Percentiles rank a stretch among this genome's conserved stretches.
Conservation (phyloP, 306 rosid genomes). For the Dicorynia guianensis region DNA sequence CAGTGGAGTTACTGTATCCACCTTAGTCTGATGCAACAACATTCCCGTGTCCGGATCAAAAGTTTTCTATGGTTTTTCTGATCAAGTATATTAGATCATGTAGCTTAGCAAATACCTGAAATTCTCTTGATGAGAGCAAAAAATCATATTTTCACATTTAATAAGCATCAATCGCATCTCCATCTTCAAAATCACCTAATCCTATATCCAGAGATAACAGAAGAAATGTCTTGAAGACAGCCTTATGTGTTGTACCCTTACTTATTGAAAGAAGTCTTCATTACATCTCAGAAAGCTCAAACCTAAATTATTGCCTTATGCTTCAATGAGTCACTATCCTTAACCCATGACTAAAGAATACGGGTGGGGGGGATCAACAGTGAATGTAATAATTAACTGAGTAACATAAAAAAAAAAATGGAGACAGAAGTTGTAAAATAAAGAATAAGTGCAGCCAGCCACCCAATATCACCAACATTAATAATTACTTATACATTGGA, state of each 20-base stretch:
- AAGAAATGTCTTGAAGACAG: not conserved
- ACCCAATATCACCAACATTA: no score
- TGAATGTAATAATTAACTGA: no score
- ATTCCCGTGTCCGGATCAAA: not conserved
- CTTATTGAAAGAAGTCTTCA: no score
- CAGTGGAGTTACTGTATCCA: slow-evolving; percentile 21
- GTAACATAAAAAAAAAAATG: no score
- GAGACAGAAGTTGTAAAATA: no score
- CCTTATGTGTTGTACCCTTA: not conserved
- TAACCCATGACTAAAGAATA: no score
- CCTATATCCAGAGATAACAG: not conserved
- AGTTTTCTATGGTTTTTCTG: not conserved
- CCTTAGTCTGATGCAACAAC: slow-evolving; percentile 29
- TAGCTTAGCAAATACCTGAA: slow-evolving; percentile 38
- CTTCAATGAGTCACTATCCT: no score
- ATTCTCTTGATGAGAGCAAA: slow-evolving; percentile 16
- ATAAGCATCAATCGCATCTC: slow-evolving; percentile 19
- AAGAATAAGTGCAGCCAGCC: no score
- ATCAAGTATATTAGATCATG: not conserved
- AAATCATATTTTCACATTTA: slow-evolving; percentile 24
- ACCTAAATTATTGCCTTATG: no score
- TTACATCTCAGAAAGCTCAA: no score
- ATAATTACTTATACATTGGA: no score
- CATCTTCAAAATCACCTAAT: not conserved
- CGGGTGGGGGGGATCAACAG: no score